Evolutionary conservation across 2,329 filamentous ascomycete species (phyloP).

Genomic region (Clonostachys solani): DNA sequence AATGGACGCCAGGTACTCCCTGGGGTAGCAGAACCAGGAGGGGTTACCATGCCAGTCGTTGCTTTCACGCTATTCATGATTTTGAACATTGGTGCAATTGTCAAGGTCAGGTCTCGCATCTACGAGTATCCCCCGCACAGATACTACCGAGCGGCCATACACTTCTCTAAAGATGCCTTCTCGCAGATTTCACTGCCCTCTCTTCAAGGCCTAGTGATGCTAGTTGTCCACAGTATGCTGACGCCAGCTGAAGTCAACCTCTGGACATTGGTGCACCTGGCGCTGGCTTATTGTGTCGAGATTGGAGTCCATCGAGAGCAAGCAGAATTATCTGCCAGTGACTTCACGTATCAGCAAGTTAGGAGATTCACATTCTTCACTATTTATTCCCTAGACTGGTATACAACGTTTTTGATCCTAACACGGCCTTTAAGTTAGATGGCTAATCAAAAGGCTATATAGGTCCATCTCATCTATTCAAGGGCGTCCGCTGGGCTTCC

Average conservation of each 20-base stretch:
- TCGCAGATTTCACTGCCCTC: constrained; percentile 21
- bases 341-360: constrained; percentile 5
- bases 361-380: constrained; percentile 23
- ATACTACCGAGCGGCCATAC: constrained; percentile 24
- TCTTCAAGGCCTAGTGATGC: constrained; percentile 21
- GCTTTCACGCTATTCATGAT: constrained; percentile 26
- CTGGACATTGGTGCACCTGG: constrained; percentile 27
- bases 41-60: constrained; percentile 11
- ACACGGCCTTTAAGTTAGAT: background rate
- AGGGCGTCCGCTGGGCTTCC: constrained; percentile 26
- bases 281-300: constrained; percentile 28
- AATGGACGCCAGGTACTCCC: constrained; percentile 9
- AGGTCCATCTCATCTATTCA: constrained; percentile 29
- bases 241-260: constrained; percentile 25
- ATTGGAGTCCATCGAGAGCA: constrained; percentile 27
- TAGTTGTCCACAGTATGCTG: constrained; percentile 22
- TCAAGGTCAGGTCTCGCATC: constrained; percentile 21
- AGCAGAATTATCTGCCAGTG: constrained; percentile 1
- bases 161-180: constrained; percentile 21
- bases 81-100: constrained; percentile 24
- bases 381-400: constrained; percentile 27
- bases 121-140: constrained; percentile 24
- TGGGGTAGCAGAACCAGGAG: background rate
- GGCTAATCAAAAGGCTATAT: background rate
- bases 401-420: background rate